A percentile compares a stretch with the other conserved stretches of the same genome.
Conservation (phyloP, 2,329 filamentous ascomycete genomes). For the Sporothrix mexicana region DNA sequence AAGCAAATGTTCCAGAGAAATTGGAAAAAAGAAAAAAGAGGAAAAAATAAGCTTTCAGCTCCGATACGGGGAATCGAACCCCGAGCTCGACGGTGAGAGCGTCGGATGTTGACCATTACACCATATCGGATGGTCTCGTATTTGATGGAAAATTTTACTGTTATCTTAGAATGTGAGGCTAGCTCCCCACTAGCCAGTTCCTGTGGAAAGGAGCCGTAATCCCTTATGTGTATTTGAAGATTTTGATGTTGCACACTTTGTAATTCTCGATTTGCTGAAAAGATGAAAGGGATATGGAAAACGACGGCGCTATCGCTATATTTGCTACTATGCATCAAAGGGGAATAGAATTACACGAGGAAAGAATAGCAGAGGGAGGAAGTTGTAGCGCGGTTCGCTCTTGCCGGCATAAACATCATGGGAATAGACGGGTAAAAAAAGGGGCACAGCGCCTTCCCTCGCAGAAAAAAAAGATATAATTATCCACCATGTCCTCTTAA, state of each 20-base stretch:
- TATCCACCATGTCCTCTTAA: background rate
- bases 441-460: background rate
- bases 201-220: too few relatives aligned
- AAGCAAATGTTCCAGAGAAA: too few relatives aligned
- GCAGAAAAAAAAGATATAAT: background rate
- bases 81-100: constrained; percentile 38
- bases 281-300: too few relatives aligned
- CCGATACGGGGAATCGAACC: constrained; percentile 38
- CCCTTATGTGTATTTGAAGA: too few relatives aligned
- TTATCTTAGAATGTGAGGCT: background rate
- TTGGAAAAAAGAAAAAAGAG: background rate
- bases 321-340: background rate
- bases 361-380: background rate
- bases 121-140: constrained; percentile 35
- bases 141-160: background rate
- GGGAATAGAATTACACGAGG: background rate
- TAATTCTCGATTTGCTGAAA: too few relatives aligned
- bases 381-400: background rate
- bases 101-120: constrained; percentile 38
- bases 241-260: too few relatives aligned
- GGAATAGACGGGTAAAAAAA: background rate
- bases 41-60: constrained; percentile 29
- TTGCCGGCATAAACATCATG: background rate
- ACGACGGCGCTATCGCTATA: background rate
- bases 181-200: too few relatives aligned